These are phyloP conservation scores for Starmerella apis DNA, from an alignment of 805 yeast species.

Conservation along the genomic window DNA sequence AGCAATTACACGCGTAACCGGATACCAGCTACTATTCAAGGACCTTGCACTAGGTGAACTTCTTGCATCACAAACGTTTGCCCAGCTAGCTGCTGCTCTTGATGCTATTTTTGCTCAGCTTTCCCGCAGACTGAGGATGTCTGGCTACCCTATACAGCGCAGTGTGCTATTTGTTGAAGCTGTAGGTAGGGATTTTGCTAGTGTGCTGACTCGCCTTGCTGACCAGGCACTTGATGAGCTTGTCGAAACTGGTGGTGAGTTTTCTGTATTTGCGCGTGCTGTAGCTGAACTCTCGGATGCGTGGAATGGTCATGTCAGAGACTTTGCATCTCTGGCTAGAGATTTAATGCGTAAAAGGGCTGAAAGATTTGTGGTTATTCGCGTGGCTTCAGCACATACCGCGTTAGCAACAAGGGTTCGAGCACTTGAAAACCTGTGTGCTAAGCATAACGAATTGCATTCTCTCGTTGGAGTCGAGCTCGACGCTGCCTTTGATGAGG, in stretches of 20 bases:
- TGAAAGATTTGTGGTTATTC: constrained; percentile 57
- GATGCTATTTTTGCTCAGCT: constrained; percentile 48
- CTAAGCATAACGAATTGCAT: constrained; percentile 35
- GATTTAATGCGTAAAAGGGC: constrained; percentile 65
- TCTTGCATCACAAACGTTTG: constrained; percentile 38
- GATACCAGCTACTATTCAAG: constrained; percentile 47
- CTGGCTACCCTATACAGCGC: constrained; percentile 43
- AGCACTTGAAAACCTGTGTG: constrained; percentile 40
- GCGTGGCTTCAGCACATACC: constrained; percentile 41
- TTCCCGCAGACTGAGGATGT: constrained; percentile 45
- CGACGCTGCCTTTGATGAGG: constrained; percentile 3
- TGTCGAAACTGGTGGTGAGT: constrained; percentile 23
- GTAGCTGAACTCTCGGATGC: constrained; percentile 22
- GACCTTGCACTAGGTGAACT: constrained; percentile 63
- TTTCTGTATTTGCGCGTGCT: neutral
- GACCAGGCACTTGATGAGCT: constrained; percentile 35
- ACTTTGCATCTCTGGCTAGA: constrained; percentile 54
- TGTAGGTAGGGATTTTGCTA: constrained; percentile 47
- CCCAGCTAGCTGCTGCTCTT: constrained; percentile 39
- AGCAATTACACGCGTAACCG: constrained; percentile 41
- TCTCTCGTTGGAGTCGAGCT: constrained; percentile 10
- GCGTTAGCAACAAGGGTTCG: constrained; percentile 38
- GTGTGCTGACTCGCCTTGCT: constrained; percentile 26
- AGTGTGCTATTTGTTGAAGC: constrained; percentile 26
- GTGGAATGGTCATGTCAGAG: constrained; percentile 55